Percentiles rank a stretch among this genome's conserved stretches.
These are phyloP conservation scores for Schizosaccharomyces cryophilus DNA, from an alignment of 805 yeast genomes.

Conservation along the genomic window DNA sequence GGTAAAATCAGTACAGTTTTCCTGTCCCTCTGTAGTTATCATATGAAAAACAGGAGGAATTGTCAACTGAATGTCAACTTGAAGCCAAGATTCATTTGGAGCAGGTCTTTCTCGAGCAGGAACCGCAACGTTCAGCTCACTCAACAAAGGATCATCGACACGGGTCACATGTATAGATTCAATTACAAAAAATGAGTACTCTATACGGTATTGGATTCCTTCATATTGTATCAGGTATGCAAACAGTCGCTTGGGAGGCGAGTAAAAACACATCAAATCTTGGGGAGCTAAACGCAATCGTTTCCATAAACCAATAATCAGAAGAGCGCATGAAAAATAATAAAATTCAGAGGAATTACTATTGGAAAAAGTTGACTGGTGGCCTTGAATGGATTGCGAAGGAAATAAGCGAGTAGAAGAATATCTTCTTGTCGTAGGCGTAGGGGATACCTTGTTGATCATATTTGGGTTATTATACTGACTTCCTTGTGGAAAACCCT, in stretches of 20 bases:
- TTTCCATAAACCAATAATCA: slow-evolving; percentile 1
- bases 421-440: too few relatives aligned
- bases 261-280: neutral
- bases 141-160: neutral
- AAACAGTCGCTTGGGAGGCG: neutral
- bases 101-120: neutral
- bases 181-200: neutral
- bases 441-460: too few relatives aligned
- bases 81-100: neutral
- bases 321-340: neutral
- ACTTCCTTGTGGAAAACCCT: too few relatives aligned
- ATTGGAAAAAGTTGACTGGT: neutral
- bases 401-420: too few relatives aligned
- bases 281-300: neutral
- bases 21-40: neutral
- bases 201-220: neutral
- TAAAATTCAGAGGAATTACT: neutral
- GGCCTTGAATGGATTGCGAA: neutral
- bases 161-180: neutral
- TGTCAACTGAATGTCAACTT: neutral
- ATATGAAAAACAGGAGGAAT: neutral
- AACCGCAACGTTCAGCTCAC: neutral
- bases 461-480: too few relatives aligned
- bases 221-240: neutral
- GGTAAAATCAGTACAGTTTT: neutral